These are phyloP conservation scores for Pichia sp. DNA, from an alignment of 1,139 yeast genomes.

Conservation along the genomic window DNA sequence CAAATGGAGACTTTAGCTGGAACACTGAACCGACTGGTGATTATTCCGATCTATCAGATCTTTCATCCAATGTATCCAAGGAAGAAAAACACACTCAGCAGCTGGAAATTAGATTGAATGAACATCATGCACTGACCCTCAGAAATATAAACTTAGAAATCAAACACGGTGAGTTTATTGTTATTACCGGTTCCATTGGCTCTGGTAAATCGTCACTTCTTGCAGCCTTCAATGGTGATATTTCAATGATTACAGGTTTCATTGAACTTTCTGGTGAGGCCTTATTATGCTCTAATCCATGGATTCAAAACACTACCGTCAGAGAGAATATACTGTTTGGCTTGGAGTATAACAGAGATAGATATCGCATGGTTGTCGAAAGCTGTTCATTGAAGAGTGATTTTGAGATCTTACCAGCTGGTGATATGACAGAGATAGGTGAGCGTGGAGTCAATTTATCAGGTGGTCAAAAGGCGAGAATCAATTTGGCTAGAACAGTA, in stretches of 20 bases:
- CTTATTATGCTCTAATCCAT: constrained; percentile 48
- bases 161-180: constrained; percentile 52
- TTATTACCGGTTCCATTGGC: constrained; percentile 66
- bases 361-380: constrained; percentile 48
- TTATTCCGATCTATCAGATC: not conserved
- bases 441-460: constrained; percentile 88
- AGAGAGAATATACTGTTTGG: constrained; percentile 75
- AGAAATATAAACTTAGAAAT: constrained; percentile 37
- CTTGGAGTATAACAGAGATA: constrained; percentile 40
- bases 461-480: constrained; percentile 91
- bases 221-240: constrained; percentile 53
- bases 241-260: constrained; percentile 44
- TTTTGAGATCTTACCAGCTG: constrained; percentile 65
- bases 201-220: constrained; percentile 64
- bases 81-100: no score
- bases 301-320: constrained; percentile 83
- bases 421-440: constrained; percentile 84
- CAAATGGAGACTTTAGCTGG: constrained; percentile 63
- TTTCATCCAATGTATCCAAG: not conserved
- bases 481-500: constrained; percentile 78
- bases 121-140: constrained; percentile 39
- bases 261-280: constrained; percentile 41
- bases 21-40: not conserved
- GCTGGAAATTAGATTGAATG: no score
- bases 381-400: constrained; percentile 69